Evolutionary conservation across 2,329 filamentous ascomycete species (phyloP), one percentile per base, ranked within the genome.

Genomic region (Hypoxylon sp.): DNA sequence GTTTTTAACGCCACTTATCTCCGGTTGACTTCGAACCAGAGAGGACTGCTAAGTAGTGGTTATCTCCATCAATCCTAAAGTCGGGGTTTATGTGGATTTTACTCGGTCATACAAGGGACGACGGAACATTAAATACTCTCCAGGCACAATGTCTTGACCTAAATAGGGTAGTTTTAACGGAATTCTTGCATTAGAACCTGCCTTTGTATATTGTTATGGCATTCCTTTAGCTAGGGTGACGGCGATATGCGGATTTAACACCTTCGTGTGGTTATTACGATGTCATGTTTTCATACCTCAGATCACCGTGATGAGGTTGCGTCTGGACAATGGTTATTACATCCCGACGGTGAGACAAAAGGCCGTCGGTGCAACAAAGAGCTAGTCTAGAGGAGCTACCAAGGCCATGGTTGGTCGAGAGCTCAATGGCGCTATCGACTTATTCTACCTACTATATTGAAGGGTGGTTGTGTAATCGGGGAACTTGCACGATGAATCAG

Each of bases 291-390:
- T 10, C 39, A 19, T 44, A 17, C 14, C 5, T 22, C 17, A 44
- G 2, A 3, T 11, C 2, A 10, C 42, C 14, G n/a, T 9, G 14
- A 14, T 37, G 17, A 1, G 14, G 10, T 11, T 24, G 13, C 19
- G 13, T 19, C 26, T 14, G 19, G 37, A 46, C 17, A 26, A 33
- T 58, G 39, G 10, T 17, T 13, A 31, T 33, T 17, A 31, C 17
- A n/a, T 3, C 26, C 39, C 48, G 47, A 50, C 42, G 47, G 58
- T 24, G 2, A 13, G 24, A 54, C 3, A 33, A 35, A 11, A 22
- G 9, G 17, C 58, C 58, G 48, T 55, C 58, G 31, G 63, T 31
- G 10, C 26, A 37, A 51, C 24, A 39, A 5, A 33, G 31, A 24
- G 26, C 17, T 5, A 6, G n/a, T 17, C 8, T 42, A 33, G 14